A percentile compares a stretch with the other conserved stretches of the same genome.
Evolutionary conservation across 129 eudicot species (phyloP).

Genomic region (Ambrosia artemisiifolia): DNA sequence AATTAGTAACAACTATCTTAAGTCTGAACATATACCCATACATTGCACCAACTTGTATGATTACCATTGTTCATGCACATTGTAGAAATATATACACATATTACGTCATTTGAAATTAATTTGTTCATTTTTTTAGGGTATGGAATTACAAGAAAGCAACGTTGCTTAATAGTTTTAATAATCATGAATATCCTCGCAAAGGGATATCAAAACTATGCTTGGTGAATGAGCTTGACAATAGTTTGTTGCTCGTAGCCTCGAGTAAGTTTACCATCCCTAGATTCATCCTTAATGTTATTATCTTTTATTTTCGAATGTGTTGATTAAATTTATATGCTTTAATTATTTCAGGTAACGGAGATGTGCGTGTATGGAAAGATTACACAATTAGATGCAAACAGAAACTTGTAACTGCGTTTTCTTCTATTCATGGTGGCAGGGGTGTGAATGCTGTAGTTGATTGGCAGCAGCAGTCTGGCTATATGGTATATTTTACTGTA

Average conservation of each 20-base stretch:
- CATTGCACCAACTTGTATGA: neutral
- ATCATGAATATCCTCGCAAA: constrained; percentile 81
- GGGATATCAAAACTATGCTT: constrained; percentile 88
- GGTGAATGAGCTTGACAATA: constrained; percentile 88
- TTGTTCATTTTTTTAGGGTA: constrained; percentile 38
- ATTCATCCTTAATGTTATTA: neutral
- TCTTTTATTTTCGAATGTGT: neutral
- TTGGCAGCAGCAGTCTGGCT: constrained; percentile 99
- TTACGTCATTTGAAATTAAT: neutral
- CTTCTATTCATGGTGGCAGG: constrained; percentile 83
- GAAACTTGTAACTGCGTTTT: constrained; percentile 87
- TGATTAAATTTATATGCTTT: constrained; percentile 1
- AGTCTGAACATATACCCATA: neutral
- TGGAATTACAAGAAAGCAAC: constrained; percentile 96
- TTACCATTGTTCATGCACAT: neutral
- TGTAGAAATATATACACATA: neutral
- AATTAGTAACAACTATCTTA: neutral
- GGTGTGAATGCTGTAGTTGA: constrained; percentile 90
- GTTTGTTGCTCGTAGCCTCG: constrained; percentile 93
- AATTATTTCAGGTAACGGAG: constrained; percentile 72
- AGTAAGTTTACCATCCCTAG: constrained; percentile 42
- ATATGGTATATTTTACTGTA: constrained; percentile 41
- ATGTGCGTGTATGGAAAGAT: constrained; percentile 91
- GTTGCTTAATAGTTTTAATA: constrained; percentile 68
- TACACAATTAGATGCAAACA: constrained; percentile 54